These are phyloP conservation scores for Solanum rostratum DNA, from an alignment of 257 asterid species.

Conservation along the genomic window DNA sequence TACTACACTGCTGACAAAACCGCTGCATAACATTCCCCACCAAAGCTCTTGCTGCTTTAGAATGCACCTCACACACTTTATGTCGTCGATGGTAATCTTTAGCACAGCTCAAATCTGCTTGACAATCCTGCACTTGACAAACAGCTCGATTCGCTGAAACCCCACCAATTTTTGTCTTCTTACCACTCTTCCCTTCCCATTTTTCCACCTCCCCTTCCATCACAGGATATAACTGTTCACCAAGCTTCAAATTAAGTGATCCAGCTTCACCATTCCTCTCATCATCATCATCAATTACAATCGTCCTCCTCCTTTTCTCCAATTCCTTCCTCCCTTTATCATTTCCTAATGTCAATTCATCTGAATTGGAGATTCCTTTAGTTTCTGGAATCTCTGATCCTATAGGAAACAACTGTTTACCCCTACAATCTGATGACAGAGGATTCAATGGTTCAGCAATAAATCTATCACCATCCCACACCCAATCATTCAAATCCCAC, in stretches of 20 bases:
- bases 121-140: constrained; percentile 84
- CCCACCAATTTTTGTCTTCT: constrained; percentile 48
- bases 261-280: constrained; percentile 28
- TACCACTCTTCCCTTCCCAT: constrained; percentile 50
- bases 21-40: constrained; percentile 57
- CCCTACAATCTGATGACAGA: constrained; percentile 46
- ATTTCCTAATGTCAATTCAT: constrained; percentile 27
- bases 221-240: constrained; percentile 49
- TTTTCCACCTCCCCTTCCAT: constrained; percentile 27
- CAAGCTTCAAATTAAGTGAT: constrained; percentile 68
- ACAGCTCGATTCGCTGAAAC: constrained; percentile 36
- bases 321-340: constrained; percentile 48
- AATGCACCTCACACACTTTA: constrained; percentile 86
- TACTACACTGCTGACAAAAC: constrained; percentile 53
- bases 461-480: constrained; percentile 85
- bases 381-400: constrained; percentile 31
- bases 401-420: constrained; percentile 41
- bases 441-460: constrained; percentile 45
- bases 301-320: constrained; percentile 58
- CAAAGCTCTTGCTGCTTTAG: constrained; percentile 57
- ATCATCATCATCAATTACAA: constrained; percentile 14
- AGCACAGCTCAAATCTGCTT: constrained; percentile 53
- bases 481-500: constrained; percentile 88
- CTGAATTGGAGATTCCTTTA: constrained; percentile 18
- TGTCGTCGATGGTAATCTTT: constrained; percentile 92